These are phyloP conservation scores for Datura wrightii DNA, from an alignment of 257 asterid genomes.

Conservation along the genomic window DNA sequence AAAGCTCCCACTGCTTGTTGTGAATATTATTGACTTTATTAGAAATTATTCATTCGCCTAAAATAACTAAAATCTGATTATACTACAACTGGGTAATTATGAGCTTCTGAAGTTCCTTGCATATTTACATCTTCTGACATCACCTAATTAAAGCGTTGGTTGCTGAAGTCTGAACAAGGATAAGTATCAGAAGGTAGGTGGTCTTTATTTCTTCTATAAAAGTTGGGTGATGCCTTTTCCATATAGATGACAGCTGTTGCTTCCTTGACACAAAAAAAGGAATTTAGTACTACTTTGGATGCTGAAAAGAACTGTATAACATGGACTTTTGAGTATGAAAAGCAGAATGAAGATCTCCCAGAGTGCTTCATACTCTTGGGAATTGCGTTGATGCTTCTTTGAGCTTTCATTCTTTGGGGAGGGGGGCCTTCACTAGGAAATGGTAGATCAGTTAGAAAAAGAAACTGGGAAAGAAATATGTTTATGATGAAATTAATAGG, in stretches of 20 bases:
- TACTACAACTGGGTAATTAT: not conserved
- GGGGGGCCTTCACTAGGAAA: constrained; percentile 21
- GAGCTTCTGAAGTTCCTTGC: not conserved
- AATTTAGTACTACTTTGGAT: too few relatives aligned
- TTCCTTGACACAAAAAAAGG: not conserved
- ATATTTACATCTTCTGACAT: not conserved
- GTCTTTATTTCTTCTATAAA: not conserved
- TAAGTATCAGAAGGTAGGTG: not conserved
- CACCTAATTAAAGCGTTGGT: not conserved
- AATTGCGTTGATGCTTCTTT: not conserved
- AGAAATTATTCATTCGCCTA: not conserved
- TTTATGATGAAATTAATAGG: not conserved
- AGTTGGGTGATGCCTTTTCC: not conserved
- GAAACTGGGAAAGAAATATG: not conserved
- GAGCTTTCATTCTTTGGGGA: constrained; percentile 10
- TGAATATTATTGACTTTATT: constrained; percentile 4
- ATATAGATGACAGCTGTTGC: not conserved
- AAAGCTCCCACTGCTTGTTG: not conserved
- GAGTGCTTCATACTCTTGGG: too few relatives aligned
- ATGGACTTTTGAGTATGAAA: too few relatives aligned
- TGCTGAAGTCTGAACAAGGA: constrained; percentile 9
- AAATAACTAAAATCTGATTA: not conserved
- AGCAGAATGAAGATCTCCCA: too few relatives aligned
- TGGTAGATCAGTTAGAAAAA: not conserved
- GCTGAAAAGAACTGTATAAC: too few relatives aligned